phyloP scores from a whole-genome alignment of 2,329 filamentous ascomycete genomes.

The Leptodontidium sp. region DNA sequence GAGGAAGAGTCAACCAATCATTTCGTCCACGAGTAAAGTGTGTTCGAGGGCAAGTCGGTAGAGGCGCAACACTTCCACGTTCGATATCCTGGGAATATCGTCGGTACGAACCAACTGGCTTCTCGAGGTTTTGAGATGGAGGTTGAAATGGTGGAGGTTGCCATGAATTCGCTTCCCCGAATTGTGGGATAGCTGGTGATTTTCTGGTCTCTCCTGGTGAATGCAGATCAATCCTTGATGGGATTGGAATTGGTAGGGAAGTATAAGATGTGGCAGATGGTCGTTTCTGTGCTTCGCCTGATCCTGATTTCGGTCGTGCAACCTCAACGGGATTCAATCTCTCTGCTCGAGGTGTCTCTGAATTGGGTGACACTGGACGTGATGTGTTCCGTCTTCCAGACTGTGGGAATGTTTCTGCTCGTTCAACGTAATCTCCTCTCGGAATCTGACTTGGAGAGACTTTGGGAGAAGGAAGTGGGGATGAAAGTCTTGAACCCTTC shows the following conservation, averaged over 20 bases:
- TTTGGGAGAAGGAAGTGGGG: slow-evolving; percentile 44
- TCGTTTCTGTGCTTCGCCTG: slow-evolving; percentile 28
- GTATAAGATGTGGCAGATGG: slow-evolving; percentile 13
- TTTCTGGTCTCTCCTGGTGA: slow-evolving; percentile 35
- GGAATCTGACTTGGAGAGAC: slow-evolving; percentile 41
- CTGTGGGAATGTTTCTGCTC: slow-evolving; percentile 41
- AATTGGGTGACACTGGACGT: slow-evolving; percentile 41
- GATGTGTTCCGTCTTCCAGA: slow-evolving; percentile 31
- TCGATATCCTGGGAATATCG: slow-evolving; percentile 63
- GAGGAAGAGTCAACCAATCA: slow-evolving; percentile 83
- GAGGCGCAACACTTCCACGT: slow-evolving; percentile 53
- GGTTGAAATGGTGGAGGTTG: slow-evolving; percentile 56
- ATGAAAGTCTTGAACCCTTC: slow-evolving; percentile 35
- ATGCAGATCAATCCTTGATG: slow-evolving; percentile 33
- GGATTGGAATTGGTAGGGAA: slow-evolving; percentile 41
- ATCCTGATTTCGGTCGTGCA: slow-evolving; percentile 34
- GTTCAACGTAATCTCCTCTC: slow-evolving; percentile 38
- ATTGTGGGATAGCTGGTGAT: slow-evolving; percentile 33
- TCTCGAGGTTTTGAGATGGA: slow-evolving; percentile 47
- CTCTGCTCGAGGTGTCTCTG: slow-evolving; percentile 35
- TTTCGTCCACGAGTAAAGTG: slow-evolving; percentile 67
- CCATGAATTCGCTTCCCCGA: slow-evolving; percentile 49
- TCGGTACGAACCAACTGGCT: slow-evolving; percentile 56
- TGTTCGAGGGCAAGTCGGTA: slow-evolving; percentile 76
- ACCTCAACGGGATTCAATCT: slow-evolving; percentile 40